A percentile compares a stretch with the other conserved stretches of the same genome.
phyloP scores from a whole-genome alignment of 2,329 filamentous ascomycete genomes.

The Shiraia sp. region DNA sequence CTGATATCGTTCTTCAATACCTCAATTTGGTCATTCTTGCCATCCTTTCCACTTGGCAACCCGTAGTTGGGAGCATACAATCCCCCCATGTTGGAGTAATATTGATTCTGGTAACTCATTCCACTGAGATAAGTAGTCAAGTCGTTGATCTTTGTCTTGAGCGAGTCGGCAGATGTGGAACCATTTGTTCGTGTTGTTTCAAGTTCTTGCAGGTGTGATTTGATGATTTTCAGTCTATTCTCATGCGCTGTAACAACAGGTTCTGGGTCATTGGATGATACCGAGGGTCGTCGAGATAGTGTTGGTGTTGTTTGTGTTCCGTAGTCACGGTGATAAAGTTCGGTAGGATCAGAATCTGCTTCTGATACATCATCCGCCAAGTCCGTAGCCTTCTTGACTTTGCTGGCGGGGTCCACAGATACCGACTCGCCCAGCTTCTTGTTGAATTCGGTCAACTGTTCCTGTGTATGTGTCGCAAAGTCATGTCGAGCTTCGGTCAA shows the following conservation, averaged over 20 bases:
- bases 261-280: slow-evolving; percentile 28
- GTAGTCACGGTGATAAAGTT: slow-evolving; percentile 80
- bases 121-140: slow-evolving; percentile 66
- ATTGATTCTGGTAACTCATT: slow-evolving; percentile 45
- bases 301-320: slow-evolving; percentile 73
- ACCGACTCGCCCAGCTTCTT: slow-evolving; percentile 62
- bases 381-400: slow-evolving; percentile 30
- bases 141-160: slow-evolving; percentile 56
- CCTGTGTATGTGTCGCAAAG: slow-evolving; percentile 56
- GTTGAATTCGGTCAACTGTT: slow-evolving; percentile 60
- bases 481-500: slow-evolving; percentile 62
- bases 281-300: slow-evolving; percentile 46
- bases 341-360: slow-evolving; percentile 66
- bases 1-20: slow-evolving; percentile 75
- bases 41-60: slow-evolving; percentile 52
- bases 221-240: slow-evolving; percentile 55
- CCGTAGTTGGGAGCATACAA: slow-evolving; percentile 36
- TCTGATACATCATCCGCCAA: slow-evolving; percentile 51
- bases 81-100: slow-evolving; percentile 49
- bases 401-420: slow-evolving; percentile 60
- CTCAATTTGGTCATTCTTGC: slow-evolving; percentile 70
- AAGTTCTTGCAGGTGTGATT: slow-evolving; percentile 56
- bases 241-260: slow-evolving; percentile 45
- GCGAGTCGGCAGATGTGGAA: slow-evolving; percentile 53
- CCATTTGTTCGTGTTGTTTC: slow-evolving; percentile 55